Evolutionary conservation across 768 basidiomycete genomes (phyloP), one percentile per base, ranked within the genome.

Genomic region (Trametes elegans): DNA sequence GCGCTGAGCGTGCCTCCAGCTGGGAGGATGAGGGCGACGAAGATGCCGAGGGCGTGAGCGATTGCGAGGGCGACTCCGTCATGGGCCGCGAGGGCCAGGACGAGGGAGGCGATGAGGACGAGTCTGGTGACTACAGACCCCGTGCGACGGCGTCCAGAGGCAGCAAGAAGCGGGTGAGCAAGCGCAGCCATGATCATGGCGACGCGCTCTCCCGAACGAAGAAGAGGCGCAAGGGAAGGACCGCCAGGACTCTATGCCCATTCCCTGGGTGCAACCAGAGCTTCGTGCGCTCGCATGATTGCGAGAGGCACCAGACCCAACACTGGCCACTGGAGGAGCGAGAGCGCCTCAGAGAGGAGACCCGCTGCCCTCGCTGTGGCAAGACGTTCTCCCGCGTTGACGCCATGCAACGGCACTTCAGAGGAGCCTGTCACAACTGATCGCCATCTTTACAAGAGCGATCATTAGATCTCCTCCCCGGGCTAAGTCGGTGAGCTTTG

Each of bases 351-450:
- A n/a, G n/a, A n/a, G n/a, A n/a, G n/a, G n/a, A n/a, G n/a, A n/a
- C n/a, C n/a, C 31, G 7, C 26, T 61, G 60, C 46, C 28, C 35
- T 19, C 7, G 8, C n/a, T 62, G 61, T 50, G 4, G 27, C 18
- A 21, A 42, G 32, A 23, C 27, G 7, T 53, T 53, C 35, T 38
- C 23, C 9, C 54, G 61, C 21, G 10, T 2, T 4, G 61, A 62
- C 34, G 53, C 61, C 18, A 5, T 53, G n/a, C n/a, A 19, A 39
- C 38, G 31, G 24, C 61, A 58, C 19, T 57, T 59, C 21, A 46
- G 21, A 21, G 2, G 14, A 13, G 34, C 41, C n/a, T n/a, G n/a
- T n/a, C n/a, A n/a, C n/a, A n/a, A n/a, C n/a, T n/a, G n/a, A n/a
- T n/a, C n/a, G n/a, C n/a, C n/a, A n/a, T n/a, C n/a, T n/a, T n/a